These are phyloP conservation scores for Cryptococcus sp. DNA, from an alignment of 1,284 basidiomycete genomes.

Conservation along the genomic window DNA sequence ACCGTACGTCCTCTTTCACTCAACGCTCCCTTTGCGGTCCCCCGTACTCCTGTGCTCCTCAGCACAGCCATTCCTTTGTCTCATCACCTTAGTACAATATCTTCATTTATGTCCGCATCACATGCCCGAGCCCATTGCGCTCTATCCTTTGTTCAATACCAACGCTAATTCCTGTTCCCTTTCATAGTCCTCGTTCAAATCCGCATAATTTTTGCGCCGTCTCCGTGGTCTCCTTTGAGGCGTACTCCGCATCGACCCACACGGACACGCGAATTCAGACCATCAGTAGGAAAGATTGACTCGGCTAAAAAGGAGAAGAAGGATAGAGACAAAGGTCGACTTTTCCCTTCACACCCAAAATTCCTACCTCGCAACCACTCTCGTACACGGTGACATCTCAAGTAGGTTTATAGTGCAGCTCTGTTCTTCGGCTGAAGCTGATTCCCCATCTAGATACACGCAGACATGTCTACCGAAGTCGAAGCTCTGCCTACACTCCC, in stretches of 20 bases:
- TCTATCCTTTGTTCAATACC: neutral
- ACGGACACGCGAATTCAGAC: neutral
- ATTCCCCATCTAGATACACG: slow-evolving; percentile 4
- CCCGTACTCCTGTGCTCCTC: too few relatives aligned
- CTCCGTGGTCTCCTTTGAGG: neutral
- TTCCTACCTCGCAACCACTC: neutral
- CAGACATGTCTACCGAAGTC: slow-evolving; percentile 20
- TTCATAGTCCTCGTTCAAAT: neutral
- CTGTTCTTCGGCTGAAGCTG: neutral
- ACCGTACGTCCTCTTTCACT: too few relatives aligned
- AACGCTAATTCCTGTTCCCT: neutral
- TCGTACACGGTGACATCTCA: neutral
- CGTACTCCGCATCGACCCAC: neutral
- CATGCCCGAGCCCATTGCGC: neutral
- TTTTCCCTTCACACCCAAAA: neutral
- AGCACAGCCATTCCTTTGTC: too few relatives aligned
- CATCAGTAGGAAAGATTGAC: neutral
- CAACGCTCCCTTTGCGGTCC: too few relatives aligned
- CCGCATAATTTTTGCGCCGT: neutral
- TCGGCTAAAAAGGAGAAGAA: neutral
- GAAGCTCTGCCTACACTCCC: slow-evolving; percentile 12
- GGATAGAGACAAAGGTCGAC: neutral
- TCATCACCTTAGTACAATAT: too few relatives aligned
- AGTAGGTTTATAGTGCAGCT: neutral
- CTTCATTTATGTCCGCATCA: too few relatives aligned